Evolutionary conservation across 306 rosid genomes (phyloP).

Genomic region (Urtica urens): DNA sequence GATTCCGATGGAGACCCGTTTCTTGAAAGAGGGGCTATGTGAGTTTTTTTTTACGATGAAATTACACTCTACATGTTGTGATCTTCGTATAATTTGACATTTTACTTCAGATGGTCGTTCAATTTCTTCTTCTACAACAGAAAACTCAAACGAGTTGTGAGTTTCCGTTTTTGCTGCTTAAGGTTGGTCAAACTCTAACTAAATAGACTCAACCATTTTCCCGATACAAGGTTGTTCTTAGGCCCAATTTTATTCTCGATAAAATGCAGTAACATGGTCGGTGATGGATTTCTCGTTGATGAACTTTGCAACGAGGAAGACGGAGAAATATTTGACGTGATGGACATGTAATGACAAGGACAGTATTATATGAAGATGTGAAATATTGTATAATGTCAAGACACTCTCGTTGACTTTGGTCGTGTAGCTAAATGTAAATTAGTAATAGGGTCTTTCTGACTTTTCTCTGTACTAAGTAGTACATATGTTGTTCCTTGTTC

Average conservation of each 20-base stretch:
- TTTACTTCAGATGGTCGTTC: constrained; percentile 76
- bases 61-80: constrained; percentile 9
- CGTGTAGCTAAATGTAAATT: no score
- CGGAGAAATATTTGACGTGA: constrained; percentile 66
- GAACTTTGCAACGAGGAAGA: constrained; percentile 45
- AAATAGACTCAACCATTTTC: not conserved
- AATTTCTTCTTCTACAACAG: constrained; percentile 84
- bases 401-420: constrained; percentile 1
- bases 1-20: constrained; percentile 77
- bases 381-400: constrained; percentile 17
- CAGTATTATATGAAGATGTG: no score
- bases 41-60: constrained; percentile 12
- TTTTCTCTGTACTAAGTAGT: no score
- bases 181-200: constrained; percentile 40
- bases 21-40: constrained; percentile 76
- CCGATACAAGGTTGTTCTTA: not conserved
- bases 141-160: constrained; percentile 75
- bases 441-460: no score
- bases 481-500: no score
- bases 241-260: constrained; percentile 8
- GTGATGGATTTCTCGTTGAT: constrained; percentile 50
- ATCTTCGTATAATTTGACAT: not conserved
- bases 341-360: constrained; percentile 91
- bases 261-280: constrained; percentile 56
- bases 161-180: constrained; percentile 71